These are phyloP conservation scores for Mrakia hoshinonis DNA, from an alignment of 768 basidiomycete species.

Conservation along the genomic window DNA sequence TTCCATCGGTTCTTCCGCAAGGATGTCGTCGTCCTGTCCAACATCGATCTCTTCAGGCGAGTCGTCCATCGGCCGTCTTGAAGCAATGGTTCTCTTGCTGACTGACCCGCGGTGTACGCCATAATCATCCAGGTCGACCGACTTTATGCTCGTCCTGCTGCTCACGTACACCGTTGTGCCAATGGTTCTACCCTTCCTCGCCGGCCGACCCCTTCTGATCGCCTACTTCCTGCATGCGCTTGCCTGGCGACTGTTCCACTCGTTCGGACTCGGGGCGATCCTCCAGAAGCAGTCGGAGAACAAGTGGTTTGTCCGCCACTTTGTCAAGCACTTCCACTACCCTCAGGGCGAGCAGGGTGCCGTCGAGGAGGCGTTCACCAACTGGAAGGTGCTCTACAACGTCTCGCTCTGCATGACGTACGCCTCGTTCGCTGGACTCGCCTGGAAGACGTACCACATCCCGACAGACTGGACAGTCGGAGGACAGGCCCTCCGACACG, in stretches of 20 bases:
- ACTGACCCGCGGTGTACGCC: conserved; percentile 4
- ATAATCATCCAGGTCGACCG: conserved; percentile 56
- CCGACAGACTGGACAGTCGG: conserved; percentile 81
- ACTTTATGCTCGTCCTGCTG: conserved; percentile 69
- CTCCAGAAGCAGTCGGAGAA: conserved; percentile 72
- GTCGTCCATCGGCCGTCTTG: conserved; percentile 32
- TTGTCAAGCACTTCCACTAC: conserved; percentile 89
- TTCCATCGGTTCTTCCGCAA: conserved; percentile 81
- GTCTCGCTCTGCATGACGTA: conserved; percentile 91
- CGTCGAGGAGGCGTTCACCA: conserved; percentile 83
- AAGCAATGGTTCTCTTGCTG: neutral
- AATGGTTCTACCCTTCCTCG: conserved; percentile 54
- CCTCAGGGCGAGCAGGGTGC: conserved; percentile 55
- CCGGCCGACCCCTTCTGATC: conserved; percentile 50
- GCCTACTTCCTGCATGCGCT: conserved; percentile 71
- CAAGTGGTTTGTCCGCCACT: conserved; percentile 89
- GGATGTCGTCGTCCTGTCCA: conserved; percentile 69
- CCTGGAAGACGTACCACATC: conserved; percentile 79
- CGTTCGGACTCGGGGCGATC: conserved; percentile 73
- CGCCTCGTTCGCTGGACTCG: conserved; percentile 72
- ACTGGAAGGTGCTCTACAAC: conserved; percentile 92
- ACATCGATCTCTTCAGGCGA: conserved; percentile 78
- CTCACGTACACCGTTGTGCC: conserved; percentile 56
- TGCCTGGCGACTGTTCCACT: conserved; percentile 77
- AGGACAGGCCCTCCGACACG: conserved; percentile 76